phyloP scores from a whole-genome alignment of 164 flowering plant genomes.

The Cinnamomum micranthum region DNA sequence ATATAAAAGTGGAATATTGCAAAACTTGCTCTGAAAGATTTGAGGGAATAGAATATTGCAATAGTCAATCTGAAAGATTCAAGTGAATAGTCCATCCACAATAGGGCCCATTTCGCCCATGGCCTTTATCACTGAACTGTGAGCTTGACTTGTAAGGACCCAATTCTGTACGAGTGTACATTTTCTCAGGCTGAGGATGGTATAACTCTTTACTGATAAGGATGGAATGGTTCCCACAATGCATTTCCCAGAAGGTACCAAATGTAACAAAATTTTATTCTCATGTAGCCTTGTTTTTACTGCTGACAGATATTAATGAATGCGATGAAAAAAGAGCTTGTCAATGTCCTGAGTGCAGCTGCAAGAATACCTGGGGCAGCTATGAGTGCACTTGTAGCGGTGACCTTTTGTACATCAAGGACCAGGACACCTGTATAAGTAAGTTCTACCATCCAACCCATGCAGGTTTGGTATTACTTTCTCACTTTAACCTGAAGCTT shows the following conservation, averaged over 20 bases:
- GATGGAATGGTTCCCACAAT: too few species aligned
- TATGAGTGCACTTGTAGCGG: constrained; percentile 75
- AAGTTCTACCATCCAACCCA: constrained; percentile 22
- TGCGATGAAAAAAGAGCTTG: constrained; percentile 86
- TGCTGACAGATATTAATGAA: constrained; percentile 69
- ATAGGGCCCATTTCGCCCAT: neutral
- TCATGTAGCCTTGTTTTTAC: constrained; percentile 1
- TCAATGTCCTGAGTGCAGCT: constrained; percentile 81
- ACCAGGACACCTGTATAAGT: constrained; percentile 92
- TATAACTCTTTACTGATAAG: too few species aligned
- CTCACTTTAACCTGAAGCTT: constrained; percentile 4
- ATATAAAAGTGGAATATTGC: neutral
- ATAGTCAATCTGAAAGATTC: neutral
- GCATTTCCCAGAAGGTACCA: neutral
- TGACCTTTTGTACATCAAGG: constrained; percentile 74
- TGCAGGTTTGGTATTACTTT: neutral
- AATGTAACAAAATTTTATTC: neutral
- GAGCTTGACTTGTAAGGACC: neutral
- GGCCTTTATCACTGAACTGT: neutral
- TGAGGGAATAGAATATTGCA: neutral
- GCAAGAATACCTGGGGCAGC: constrained; percentile 88
- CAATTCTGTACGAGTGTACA: neutral
- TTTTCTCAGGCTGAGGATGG: neutral
- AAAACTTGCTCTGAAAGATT: neutral
- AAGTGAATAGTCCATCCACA: neutral